A percentile compares a stretch with the other conserved stretches of the same genome.
Evolutionary conservation across 306 rosid species (phyloP).

Genomic region (Cucumis melo): DNA sequence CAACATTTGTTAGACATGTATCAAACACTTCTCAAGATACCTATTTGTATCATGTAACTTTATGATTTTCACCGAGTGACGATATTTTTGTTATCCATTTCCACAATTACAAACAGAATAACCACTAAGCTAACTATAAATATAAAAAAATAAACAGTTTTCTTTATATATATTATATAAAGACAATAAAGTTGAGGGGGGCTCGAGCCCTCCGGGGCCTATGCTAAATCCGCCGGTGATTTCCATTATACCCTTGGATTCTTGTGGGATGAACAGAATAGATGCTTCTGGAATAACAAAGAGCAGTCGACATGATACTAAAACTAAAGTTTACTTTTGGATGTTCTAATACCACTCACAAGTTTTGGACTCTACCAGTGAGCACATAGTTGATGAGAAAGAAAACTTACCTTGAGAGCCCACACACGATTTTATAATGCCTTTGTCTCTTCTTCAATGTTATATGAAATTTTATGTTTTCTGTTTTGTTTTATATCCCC

Average conservation of each 20-base stretch:
- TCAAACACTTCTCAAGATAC: not conserved
- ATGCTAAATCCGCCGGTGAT: too few relatives aligned
- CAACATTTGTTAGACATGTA: too few relatives aligned
- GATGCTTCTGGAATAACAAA: conserved; percentile 14
- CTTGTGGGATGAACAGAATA: conserved; percentile 26
- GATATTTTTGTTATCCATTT: not conserved
- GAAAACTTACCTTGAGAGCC: conserved; percentile 15
- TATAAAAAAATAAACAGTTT: too few relatives aligned
- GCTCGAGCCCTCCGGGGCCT: too few relatives aligned
- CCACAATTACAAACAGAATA: too few relatives aligned
- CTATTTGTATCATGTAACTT: not conserved
- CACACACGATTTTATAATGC: conserved; percentile 12
- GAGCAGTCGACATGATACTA: conserved; percentile 19
- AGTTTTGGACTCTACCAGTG: conserved; percentile 19
- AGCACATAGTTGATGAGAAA: conserved; percentile 22
- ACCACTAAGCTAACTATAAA: too few relatives aligned
- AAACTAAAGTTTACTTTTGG: conserved; percentile 29
- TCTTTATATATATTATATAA: too few relatives aligned
- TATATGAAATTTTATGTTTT: not conserved
- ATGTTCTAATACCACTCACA: conserved; percentile 17
- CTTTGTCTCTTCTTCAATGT: conserved; percentile 8
- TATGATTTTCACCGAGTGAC: not conserved
- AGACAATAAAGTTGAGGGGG: too few relatives aligned
- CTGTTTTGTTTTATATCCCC: not conserved
- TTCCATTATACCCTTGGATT: not conserved